Base-by-base conservation (phyloP, 129 eudicot species). In the Pittosporum tobira region DNA sequence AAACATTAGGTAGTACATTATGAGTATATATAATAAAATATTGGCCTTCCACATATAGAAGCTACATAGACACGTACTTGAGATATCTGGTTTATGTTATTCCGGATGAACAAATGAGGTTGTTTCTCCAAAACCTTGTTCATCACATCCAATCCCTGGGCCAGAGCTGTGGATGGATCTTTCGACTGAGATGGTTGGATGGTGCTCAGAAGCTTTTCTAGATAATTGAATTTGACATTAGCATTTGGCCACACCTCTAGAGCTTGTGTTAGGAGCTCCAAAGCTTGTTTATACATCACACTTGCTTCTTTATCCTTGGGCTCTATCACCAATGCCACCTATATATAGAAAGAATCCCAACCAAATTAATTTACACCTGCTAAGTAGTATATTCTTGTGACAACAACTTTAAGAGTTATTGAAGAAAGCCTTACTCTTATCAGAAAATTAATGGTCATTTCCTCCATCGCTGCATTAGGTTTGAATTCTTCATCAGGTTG, bases 391-490 rank as follows among this genome's bases (percentile, higher is more conserved):
- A 60, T 42, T 67, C 71, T 27, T 13, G 11, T 34, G 10, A 8
- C 2, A 34, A 6, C 11, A 6, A 6, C 7, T 8, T 12, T 34
- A 18, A 70, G 4, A 58, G 7, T 20, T 36, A 43, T 0, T 37
- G 43, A 37, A 59, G 26, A 69, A 24, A 51, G 21, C 45, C 84
- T 63, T 79, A 86, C 98, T 59, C 94, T 71, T 52, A 91, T 86
- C 21, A 91, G 83, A 78, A 91, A 91, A 75, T 91, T 91, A 70
- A 86, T 86, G 21, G 86, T 87, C 95, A 91, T 91, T 77, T 91
- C 98, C 68, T 86, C 98, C 98, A 91, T 91, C n/a, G 98, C 98
- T 50, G 98, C 98, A 83, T 83, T 91, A 19, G 95, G 98, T 72
- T 86, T 91, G 66, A 86, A 86, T 53, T 86, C 95, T 69, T 91